Base-by-base conservation (phyloP, 108 stramenopile species). In the Skeletonema costatum region DNA sequence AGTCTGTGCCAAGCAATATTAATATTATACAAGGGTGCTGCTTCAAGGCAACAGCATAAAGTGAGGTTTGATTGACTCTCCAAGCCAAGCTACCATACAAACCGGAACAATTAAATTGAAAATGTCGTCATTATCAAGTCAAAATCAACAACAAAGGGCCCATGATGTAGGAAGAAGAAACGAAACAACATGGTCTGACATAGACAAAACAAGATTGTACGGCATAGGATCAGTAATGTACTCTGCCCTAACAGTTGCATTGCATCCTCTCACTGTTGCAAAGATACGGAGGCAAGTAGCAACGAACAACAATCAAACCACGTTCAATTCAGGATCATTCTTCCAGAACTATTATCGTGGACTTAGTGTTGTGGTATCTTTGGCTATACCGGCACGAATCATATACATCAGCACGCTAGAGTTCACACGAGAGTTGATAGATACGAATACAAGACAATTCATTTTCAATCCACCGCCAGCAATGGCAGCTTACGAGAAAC, bases 361-460 rank as follows among this genome's bases (percentile, higher is more conserved):
- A 16, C 76, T 85, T 13, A 84, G 87, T 5, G 73, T 85, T 2
- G 81, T 87, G 25, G 44, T 87, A 68, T 73, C 77, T 5, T 36
- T 87, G 64, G 87, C 87, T 33, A 73, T 87, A 13, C 87, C 87
- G 2, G 77, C 87, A 5, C 66, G 87, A 35, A 77, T 76, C 2
- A 62, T 87, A 2, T 87, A 87, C 58, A 76, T 87, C 35, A 70
- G 77, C 33, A 65, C 59, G 12, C 60, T 87, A 21, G 87, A 87
- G 25, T 74, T 69, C 35, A 75, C 73, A 9, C 84, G 84, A 29
- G 82, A 83, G 70, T 42, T 36, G 19, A 46, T 71, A 4, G 82
- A 83, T n/a, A 48, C 64, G 0, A 64, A 35, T 53, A 66, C 75
- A 9, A 62, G 71, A 32, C 21, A 72, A 2, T 68, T 83, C 25